Evolutionary conservation across 2,329 filamentous ascomycete genomes (phyloP), one percentile per base, ranked within the genome.

Genomic region (Colletotrichum spinosum): DNA sequence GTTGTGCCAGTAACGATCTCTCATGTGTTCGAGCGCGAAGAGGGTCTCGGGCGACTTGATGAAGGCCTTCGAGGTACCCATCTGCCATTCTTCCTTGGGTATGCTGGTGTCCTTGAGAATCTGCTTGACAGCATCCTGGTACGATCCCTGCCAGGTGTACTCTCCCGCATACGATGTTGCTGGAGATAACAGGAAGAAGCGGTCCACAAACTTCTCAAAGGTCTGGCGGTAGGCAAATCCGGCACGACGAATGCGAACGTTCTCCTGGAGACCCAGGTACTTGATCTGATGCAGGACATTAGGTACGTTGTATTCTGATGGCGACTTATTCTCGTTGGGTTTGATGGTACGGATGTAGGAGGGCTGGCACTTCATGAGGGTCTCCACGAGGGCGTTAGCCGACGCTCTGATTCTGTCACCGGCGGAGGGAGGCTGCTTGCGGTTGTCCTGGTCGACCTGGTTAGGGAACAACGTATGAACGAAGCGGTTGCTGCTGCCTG

Each of bases 311-410:
- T 97, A 99, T 76, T 99, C 96, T 10, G 89, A 90, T 0, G 94
- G 91, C 3, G 94, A 97, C 79, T 98, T 99, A 83, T 97, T 98
- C 79, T 99, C 96, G 81, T 99, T 99, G 2, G 96, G 96, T 80
- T 99, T 99, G 82, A 99, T 98, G 1, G 96, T 99, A 76, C 96
- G 93, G 72, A 99, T 99, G 75, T 99, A 99, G 3, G 94, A 97
- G 1, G 96, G 96, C 71, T 96, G 93, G 61, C 94, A 95, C 80
- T 97, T 97, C 94, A 97, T 98, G 72, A 99, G 79, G 1, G 96
- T 98, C 1, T 94, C 89, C 1, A 99, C 96, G 17, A 99, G 85
- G 49, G 97, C 94, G 75, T 99, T 99, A 8, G 96, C 96, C 17
- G 96, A 98, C 6, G 89, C 84, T 76, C 95, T 96, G 79, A 99